Base-by-base conservation (phyloP, 768 basidiomycete genomes). In the Naganishia friedmannii region DNA sequence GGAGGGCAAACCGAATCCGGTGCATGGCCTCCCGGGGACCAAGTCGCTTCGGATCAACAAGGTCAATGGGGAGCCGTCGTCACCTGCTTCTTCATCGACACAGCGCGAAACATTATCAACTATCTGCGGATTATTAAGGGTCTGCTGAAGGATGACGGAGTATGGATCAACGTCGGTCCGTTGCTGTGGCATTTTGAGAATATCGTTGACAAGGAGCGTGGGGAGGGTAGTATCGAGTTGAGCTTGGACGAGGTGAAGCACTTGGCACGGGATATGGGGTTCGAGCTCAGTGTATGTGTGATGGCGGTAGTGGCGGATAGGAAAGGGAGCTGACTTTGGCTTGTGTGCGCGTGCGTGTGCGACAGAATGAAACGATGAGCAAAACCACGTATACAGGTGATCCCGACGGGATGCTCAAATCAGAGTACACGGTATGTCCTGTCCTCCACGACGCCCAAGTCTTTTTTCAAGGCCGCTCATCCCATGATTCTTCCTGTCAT, bases 111-210 rank as follows among this genome's bases (percentile, higher is more conserved):
- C 77, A 87, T 97, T 39, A 86, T 95, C 21, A 90, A 90, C 70
- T 97, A 94, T 77, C 85, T 97, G 17, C 87, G 89, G n/a, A 87
- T 90, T 63, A 89, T 97, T 55, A 88, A 93, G 81, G 84, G 84
- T 1, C 88, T 95, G 31, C 85, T 99, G 15, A 88, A 88, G 8
- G 90, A 89, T 0, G 92, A 89, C 26, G 95, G 94, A 0, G 85
- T 93, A 7, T 96, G 93, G 93, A 88, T 96, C 72, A 97, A 97
- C 77, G 82, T 93, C 89, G 93, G 94, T 2, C 95, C 95, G 0
- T 82, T 95, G 0, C 82, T 97, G n/a, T 98, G 95, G 94, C 95
- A 98, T 78, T 97, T 88, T 81, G 94, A 97, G 77, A 94, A 95
- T 80, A 93, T 91, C 26, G 73, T 73, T 12, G 77, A 84, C 79